Evolutionary conservation across 2,329 filamentous ascomycete genomes (phyloP).

Genomic region (Emmonsia crescens): DNA sequence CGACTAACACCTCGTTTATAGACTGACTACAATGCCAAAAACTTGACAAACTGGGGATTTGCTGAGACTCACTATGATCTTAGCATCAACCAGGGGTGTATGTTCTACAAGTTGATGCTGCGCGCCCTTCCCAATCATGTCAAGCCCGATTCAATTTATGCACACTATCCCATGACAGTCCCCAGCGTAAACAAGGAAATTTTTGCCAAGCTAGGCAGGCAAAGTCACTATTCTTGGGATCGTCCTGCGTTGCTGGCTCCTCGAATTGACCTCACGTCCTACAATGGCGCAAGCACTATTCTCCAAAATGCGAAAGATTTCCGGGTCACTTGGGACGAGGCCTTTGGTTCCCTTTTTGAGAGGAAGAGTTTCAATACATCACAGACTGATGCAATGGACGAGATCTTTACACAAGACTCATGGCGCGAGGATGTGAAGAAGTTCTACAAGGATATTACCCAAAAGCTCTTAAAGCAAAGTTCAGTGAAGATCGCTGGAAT

Average conservation of each 20-base stretch:
- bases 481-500: slow-evolving; percentile 50
- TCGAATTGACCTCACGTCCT: slow-evolving; percentile 14
- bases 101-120: slow-evolving; percentile 23
- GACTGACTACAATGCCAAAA: slow-evolving; percentile 18
- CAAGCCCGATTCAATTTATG: slow-evolving; percentile 19
- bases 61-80: slow-evolving; percentile 22
- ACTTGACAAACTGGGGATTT: slow-evolving; percentile 33
- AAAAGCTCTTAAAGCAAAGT: slow-evolving; percentile 31
- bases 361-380: slow-evolving; percentile 13
- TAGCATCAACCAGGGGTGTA: slow-evolving; percentile 17
- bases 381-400: slow-evolving; percentile 15
- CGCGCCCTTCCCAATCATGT: slow-evolving; percentile 21
- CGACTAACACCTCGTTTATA: neutral
- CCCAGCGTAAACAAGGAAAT: slow-evolving; percentile 18
- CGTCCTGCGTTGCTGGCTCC: slow-evolving; percentile 14
- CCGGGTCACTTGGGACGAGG: slow-evolving; percentile 16
- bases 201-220: slow-evolving; percentile 16
- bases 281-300: slow-evolving; percentile 14
- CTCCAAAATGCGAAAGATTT: slow-evolving; percentile 17
- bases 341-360: slow-evolving; percentile 15
- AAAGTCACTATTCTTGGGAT: slow-evolving; percentile 13
- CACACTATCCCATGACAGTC: slow-evolving; percentile 21
- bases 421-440: slow-evolving; percentile 16
- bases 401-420: slow-evolving; percentile 14
- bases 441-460: slow-evolving; percentile 16